Percentiles rank a stretch among this genome's conserved stretches.
Conservation (phyloP, 257 asterid species). For the Cynanchum wilfordii region DNA sequence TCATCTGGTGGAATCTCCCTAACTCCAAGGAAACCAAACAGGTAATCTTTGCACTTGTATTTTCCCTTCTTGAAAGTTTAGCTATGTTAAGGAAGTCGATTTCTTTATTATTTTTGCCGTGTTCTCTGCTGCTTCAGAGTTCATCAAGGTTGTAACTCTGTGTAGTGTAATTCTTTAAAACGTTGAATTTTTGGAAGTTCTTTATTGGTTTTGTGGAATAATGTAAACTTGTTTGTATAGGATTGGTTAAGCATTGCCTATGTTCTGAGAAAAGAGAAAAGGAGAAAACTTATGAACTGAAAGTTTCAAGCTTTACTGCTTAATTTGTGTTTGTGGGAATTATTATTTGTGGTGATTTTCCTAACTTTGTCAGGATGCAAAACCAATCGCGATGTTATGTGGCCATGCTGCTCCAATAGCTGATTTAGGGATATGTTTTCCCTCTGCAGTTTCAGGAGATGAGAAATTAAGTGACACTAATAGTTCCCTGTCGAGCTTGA, state of each 20-base stretch:
- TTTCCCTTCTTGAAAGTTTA: background rate
- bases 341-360: slow-evolving; percentile 9
- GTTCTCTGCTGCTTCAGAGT: background rate
- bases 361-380: slow-evolving; percentile 51
- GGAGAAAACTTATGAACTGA: background rate
- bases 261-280: no score
- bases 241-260: no score
- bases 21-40: slow-evolving; percentile 24
- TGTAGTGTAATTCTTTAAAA: background rate
- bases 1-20: slow-evolving; percentile 87
- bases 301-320: background rate
- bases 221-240: background rate
- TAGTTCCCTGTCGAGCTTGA: slow-evolving; percentile 30
- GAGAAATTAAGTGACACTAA: slow-evolving; percentile 32
- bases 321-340: slow-evolving; percentile 9
- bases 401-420: slow-evolving; percentile 84
- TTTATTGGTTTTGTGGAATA: background rate
- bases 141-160: background rate
- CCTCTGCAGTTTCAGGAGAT: slow-evolving; percentile 53
- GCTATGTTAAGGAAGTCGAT: background rate
- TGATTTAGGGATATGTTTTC: slow-evolving; percentile 75
- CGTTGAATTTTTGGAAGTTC: background rate
- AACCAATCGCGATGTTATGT: slow-evolving; percentile 86
- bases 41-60: slow-evolving; percentile 14
- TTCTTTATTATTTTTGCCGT: background rate